Base-by-base conservation (phyloP, 805 yeast species). In the Candida dendrica region DNA sequence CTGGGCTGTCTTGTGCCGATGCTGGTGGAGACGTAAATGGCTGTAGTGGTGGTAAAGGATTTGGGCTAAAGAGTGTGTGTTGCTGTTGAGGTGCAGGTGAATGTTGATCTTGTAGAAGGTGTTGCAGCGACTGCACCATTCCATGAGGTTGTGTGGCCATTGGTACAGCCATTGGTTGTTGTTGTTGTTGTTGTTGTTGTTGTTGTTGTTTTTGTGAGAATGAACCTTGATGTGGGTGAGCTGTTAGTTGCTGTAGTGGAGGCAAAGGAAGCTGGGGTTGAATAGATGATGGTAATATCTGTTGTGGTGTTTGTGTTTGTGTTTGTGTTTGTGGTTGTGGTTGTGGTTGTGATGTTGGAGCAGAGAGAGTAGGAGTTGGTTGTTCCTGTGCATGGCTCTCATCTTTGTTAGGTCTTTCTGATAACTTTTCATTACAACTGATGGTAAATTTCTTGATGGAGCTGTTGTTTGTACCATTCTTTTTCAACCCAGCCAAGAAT, bases 401-500 rank as follows among this genome's bases (percentile, higher is more conserved):
- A 37, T 5, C 50, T 24, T 18, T 36, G 49, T 10, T 27, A 27
- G 3, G 47, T 47, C 4, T 42, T 44, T 16, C 42, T 44, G 37
- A 47, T 8, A 13, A 9, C 8, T 27, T 27, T 4, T 27, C 13
- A 27, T 27, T 27, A 8, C 13, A 10, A 27, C 13, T 9, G 13
- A 8, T 11, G n/a, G 30, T 27, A 8, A 27, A 27, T 8, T 27
- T 27, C 30, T 27, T 22, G 24, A 22, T 22, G 8, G 24, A 34
- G 18, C 18, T 10, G 5, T 16, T 34, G 24, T 34, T 22, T n/a
- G n/a, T 13, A 17, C 14, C 9, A 13, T 13, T 49, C 38, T 47
- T 51, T 1, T 41, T 44, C 31, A 56, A 42, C 14, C 49, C 37
- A 4, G 37, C 15, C 3, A 54, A 49, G 10, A 56, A 33, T 19